phyloP scores from a whole-genome alignment of 2,329 filamentous ascomycete species.

The Phoma sp. region DNA sequence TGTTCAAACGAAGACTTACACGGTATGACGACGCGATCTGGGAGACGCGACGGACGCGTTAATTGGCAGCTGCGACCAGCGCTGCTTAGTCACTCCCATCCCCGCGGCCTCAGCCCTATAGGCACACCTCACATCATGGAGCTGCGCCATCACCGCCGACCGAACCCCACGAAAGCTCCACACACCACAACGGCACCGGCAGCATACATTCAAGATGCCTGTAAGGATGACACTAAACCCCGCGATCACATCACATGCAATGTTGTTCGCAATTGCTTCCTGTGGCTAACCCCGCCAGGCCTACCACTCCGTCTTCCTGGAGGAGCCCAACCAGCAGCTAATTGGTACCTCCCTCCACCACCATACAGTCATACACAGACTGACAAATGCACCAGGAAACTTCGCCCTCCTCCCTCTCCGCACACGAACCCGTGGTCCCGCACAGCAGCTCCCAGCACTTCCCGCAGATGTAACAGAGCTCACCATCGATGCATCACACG shows the following conservation, averaged over 20 bases:
- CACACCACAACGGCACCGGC: conserved; percentile 24
- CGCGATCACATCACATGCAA: neutral
- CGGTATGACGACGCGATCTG: conserved; percentile 16
- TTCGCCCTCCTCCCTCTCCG: conserved; percentile 93
- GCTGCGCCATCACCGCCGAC: conserved; percentile 38
- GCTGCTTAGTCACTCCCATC: conserved; percentile 40
- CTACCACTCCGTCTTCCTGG: conserved; percentile 96
- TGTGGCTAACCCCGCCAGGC: conserved; percentile 64
- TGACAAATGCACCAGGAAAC: conserved; percentile 67
- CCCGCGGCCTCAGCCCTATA: conserved; percentile 45
- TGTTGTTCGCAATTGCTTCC: neutral
- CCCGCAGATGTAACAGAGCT: conserved; percentile 62
- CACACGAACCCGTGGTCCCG: conserved; percentile 93
- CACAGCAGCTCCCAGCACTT: conserved; percentile 77
- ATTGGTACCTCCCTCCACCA: conserved; percentile 59
- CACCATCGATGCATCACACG: conserved; percentile 77
- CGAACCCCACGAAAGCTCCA: conserved; percentile 29
- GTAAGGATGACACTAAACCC: conserved; percentile 40
- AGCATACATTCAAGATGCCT: conserved; percentile 53
- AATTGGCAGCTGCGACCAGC: conserved; percentile 32
- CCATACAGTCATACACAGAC: neutral
- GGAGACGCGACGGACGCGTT: conserved; percentile 42
- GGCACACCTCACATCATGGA: conserved; percentile 36
- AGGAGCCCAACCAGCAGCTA: conserved; percentile 74
- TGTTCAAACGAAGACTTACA: neutral